Conservation (phyloP, 2,329 filamentous ascomycete species). For the Pseudogymnoascus sp. region DNA sequence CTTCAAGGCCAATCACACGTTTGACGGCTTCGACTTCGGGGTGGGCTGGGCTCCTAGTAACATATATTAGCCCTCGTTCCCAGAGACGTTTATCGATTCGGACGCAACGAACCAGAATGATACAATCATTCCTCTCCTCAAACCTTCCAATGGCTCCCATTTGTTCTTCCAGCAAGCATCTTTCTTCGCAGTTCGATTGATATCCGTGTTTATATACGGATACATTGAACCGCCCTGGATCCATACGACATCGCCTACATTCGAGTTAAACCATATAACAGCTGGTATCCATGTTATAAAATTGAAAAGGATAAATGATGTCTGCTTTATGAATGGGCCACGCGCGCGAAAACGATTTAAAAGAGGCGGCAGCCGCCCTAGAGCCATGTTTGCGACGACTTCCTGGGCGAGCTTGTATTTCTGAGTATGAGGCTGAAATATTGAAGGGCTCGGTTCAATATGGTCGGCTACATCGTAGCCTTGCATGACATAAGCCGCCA, state of each 20-base stretch:
- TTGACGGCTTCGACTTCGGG: constrained; percentile 69
- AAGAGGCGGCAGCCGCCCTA: constrained; percentile 17
- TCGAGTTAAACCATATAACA: constrained; percentile 50
- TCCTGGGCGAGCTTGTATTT: neutral
- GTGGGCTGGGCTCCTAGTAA: constrained; percentile 55
- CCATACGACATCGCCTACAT: constrained; percentile 48
- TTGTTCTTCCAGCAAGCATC: constrained; percentile 54
- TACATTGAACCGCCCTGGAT: constrained; percentile 65
- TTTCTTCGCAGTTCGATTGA: constrained; percentile 42
- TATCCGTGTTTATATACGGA: constrained; percentile 63
- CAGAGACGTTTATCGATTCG: neutral
- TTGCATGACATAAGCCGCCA: constrained; percentile 10
- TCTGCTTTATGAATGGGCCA: constrained; percentile 21
- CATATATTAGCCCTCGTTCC: neutral
- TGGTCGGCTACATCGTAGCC: constrained; percentile 5
- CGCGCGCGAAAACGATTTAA: constrained; percentile 12
- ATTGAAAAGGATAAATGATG: constrained; percentile 40
- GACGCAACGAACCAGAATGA: constrained; percentile 49
- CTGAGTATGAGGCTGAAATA: neutral
- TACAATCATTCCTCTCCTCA: constrained; percentile 67
- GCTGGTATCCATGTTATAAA: constrained; percentile 55
- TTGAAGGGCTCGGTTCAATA: neutral
- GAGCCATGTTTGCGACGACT: neutral
- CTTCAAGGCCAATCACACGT: constrained; percentile 70
- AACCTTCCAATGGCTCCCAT: constrained; percentile 45